Conservation (phyloP, 768 basidiomycete species). For the Tulasnella sp. region DNA sequence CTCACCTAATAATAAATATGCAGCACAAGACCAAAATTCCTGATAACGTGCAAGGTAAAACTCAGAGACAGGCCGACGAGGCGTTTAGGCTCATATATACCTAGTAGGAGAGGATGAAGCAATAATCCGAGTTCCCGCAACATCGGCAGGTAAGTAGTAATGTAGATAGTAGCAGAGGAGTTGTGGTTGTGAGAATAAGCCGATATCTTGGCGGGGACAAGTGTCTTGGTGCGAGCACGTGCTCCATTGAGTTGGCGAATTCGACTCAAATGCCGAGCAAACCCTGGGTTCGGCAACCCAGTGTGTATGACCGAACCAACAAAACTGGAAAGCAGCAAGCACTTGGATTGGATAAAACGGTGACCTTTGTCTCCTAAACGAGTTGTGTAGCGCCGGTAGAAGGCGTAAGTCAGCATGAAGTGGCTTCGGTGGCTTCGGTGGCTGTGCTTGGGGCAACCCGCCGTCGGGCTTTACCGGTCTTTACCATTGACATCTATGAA, state of each 20-base stretch:
- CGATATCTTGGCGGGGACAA: neutral
- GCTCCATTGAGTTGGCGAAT: neutral
- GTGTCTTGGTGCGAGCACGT: neutral
- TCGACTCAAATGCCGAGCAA: neutral
- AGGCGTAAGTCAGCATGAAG: no score
- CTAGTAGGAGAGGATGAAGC: neutral
- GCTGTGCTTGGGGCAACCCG: no score
- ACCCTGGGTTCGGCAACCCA: neutral
- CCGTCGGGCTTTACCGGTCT: neutral
- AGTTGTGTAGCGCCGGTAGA: no score
- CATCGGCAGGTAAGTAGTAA: neutral
- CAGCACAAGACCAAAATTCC: neutral
- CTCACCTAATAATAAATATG: neutral
- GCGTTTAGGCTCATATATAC: neutral
- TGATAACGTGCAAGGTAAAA: neutral
- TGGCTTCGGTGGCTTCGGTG: no score
- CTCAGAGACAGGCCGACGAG: neutral
- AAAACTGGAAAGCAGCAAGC: neutral
- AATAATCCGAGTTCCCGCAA: neutral
- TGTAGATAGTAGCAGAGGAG: neutral
- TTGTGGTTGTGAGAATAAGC: neutral
- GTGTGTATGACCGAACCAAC: neutral
- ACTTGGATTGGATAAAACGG: neutral
- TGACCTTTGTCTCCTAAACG: no score
- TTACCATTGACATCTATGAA: neutral